Percentiles rank a stretch among this genome's conserved stretches.
phyloP scores from a whole-genome alignment of 495 filamentous ascomycete genomes.

The Clavariopsis aquatica region DNA sequence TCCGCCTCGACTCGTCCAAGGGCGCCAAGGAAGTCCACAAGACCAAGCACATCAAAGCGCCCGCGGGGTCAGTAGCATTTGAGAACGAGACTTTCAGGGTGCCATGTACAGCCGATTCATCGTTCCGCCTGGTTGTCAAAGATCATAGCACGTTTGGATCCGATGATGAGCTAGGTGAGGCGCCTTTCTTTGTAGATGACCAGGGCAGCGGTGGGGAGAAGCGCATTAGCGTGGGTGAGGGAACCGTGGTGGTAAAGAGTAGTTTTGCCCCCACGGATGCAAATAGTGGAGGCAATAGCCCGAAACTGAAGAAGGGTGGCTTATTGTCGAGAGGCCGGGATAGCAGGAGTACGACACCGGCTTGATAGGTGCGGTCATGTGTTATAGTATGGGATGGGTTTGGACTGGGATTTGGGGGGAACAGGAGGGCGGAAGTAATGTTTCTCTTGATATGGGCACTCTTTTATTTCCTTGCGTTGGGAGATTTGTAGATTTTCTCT shows the following conservation, averaged over 20 bases:
- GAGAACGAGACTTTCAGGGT: conserved; percentile 71
- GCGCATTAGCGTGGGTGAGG: conserved; percentile 65
- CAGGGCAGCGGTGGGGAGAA: conserved; percentile 69
- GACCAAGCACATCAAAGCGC: conserved; percentile 73
- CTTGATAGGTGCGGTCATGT: conserved; percentile 12
- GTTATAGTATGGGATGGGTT: no score
- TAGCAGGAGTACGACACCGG: conserved; percentile 26
- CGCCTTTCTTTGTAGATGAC: conserved; percentile 86
- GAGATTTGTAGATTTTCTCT: no score
- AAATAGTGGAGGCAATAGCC: conserved; percentile 13
- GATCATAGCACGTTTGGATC: conserved; percentile 79
- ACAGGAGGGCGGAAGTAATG: no score
- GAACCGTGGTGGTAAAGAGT: conserved; percentile 65
- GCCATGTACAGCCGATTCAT: conserved; percentile 74
- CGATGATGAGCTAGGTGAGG: conserved; percentile 79
- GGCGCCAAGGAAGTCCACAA: conserved; percentile 78
- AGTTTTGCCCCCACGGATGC: conserved; percentile 46
- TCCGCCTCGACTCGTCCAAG: conserved; percentile 67
- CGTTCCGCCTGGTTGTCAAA: conserved; percentile 82
- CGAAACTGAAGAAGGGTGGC: conserved; percentile 23
- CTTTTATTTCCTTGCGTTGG: no score
- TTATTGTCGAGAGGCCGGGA: conserved; percentile 27
- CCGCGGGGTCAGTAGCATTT: conserved; percentile 54
- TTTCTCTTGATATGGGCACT: no score
- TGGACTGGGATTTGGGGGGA: no score